These are phyloP conservation scores for Fusarium staphyleae DNA, from an alignment of 2,329 filamentous ascomycete species.

Conservation along the genomic window DNA sequence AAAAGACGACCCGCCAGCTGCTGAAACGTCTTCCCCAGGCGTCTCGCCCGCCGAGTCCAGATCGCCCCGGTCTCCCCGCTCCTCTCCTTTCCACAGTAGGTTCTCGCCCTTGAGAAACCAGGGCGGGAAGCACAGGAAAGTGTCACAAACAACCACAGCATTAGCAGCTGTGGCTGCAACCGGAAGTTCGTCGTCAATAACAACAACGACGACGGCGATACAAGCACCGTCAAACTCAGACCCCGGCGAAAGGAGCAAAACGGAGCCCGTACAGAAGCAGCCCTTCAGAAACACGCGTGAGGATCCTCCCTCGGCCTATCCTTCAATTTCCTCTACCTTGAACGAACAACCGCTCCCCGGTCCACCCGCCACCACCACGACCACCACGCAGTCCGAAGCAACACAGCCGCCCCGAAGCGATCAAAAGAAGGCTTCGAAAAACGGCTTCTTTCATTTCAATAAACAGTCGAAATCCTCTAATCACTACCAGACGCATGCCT, in stretches of 20 bases:
- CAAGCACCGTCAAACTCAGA: conserved; percentile 20
- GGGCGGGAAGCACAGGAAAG: conserved; percentile 36
- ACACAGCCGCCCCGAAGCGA: conserved; percentile 42
- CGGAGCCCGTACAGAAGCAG: conserved; percentile 37
- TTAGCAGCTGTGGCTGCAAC: conserved; percentile 18
- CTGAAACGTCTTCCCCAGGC: conserved; percentile 43
- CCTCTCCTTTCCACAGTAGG: conserved; percentile 54
- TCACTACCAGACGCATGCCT: conserved; percentile 38
- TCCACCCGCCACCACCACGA: conserved; percentile 31
- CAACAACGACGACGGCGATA: conserved; percentile 3
- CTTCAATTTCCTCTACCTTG: conserved; percentile 40
- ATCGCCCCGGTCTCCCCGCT: conserved; percentile 54
- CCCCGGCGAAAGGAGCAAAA: conserved; percentile 25
- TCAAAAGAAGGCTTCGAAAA: conserved; percentile 54
- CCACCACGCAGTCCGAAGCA: conserved; percentile 16
- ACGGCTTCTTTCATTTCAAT: conserved; percentile 60
- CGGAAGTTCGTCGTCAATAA: conserved; percentile 6
- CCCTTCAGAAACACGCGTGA: conserved; percentile 39
- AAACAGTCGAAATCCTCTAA: conserved; percentile 55
- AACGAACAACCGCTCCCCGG: conserved; percentile 31
- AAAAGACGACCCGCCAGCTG: conserved; percentile 42
- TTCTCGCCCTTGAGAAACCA: conserved; percentile 48
- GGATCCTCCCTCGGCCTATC: conserved; percentile 38
- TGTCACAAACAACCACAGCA: conserved; percentile 36
- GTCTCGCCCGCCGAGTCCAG: conserved; percentile 48